These are phyloP conservation scores for Picochlorum sp. DNA, from an alignment of 139 green algal species.

Conservation along the genomic window DNA sequence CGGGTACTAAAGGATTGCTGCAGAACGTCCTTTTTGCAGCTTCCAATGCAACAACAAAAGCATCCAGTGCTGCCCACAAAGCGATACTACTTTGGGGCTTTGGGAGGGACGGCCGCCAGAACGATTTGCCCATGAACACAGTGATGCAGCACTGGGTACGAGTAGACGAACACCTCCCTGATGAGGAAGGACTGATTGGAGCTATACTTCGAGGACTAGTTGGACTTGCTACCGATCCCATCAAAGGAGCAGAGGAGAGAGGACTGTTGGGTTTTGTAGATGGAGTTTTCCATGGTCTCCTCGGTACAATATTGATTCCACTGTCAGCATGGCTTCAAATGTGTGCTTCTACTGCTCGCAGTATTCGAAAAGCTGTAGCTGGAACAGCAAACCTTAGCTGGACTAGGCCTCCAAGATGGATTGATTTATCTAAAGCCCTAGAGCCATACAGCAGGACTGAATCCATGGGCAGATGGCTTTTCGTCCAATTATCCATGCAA, in stretches of 20 bases:
- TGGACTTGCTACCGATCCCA: constrained; percentile 22
- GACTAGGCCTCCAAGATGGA: constrained; percentile 23
- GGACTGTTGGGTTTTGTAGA: constrained; percentile 24
- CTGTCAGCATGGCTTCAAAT: constrained; percentile 35
- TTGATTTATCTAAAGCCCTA: constrained; percentile 19
- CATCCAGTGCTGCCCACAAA: constrained; percentile 23
- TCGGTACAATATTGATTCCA: constrained; percentile 30
- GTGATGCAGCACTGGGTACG: neutral
- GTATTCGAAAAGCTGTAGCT: constrained; percentile 26
- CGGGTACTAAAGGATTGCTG: constrained; percentile 24
- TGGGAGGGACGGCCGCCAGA: constrained; percentile 11
- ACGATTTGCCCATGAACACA: no score
- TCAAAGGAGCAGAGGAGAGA: constrained; percentile 22
- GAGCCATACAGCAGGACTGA: constrained; percentile 26
- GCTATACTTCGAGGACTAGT: constrained; percentile 24
- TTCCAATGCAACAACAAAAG: constrained; percentile 41
- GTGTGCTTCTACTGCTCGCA: constrained; percentile 19
- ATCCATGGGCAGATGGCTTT: constrained; percentile 34
- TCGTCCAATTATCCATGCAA: constrained; percentile 18
- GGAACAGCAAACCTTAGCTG: constrained; percentile 25
- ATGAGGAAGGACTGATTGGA: constrained; percentile 17
- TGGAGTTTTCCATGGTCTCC: constrained; percentile 21
- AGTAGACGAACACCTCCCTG: neutral
- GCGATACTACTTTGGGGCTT: constrained; percentile 30
- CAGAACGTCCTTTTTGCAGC: constrained; percentile 38